Conservation (phyloP, 176 grass and related monocot species). For the Oropetium thomaeum region DNA sequence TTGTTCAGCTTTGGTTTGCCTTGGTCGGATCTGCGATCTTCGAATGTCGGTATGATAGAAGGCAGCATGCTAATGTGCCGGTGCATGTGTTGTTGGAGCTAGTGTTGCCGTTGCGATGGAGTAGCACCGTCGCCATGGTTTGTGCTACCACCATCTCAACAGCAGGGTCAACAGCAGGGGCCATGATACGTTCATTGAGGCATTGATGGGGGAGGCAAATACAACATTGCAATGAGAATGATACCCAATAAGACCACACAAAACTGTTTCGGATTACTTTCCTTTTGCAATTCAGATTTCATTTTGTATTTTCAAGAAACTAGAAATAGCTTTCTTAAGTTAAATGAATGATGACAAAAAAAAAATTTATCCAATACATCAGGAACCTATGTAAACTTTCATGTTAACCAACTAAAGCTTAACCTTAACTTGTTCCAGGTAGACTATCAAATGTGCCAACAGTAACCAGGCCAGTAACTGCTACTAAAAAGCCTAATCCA, state of each 20-base stretch:
- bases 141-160: no score
- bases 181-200: no score
- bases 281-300: not conserved
- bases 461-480: not conserved
- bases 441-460: conserved; percentile 13
- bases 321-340: conserved; percentile 1
- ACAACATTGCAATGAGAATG: no score
- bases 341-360: conserved; percentile 10
- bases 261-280: not conserved
- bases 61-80: no score
- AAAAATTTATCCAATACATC: conserved; percentile 6
- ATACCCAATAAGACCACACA: not conserved
- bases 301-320: not conserved
- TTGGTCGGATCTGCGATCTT: no score
- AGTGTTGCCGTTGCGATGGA: no score
- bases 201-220: no score
- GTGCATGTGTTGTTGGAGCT: no score
- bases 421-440: not conserved
- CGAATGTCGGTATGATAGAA: no score
- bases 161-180: no score
- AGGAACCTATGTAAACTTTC: not conserved
- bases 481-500: conserved; percentile 1
- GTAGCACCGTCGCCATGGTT: no score
- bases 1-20: no score
- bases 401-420: conserved; percentile 7